These are phyloP conservation scores for Nissolia schottii DNA, from an alignment of 306 rosid genomes.

Conservation along the genomic window DNA sequence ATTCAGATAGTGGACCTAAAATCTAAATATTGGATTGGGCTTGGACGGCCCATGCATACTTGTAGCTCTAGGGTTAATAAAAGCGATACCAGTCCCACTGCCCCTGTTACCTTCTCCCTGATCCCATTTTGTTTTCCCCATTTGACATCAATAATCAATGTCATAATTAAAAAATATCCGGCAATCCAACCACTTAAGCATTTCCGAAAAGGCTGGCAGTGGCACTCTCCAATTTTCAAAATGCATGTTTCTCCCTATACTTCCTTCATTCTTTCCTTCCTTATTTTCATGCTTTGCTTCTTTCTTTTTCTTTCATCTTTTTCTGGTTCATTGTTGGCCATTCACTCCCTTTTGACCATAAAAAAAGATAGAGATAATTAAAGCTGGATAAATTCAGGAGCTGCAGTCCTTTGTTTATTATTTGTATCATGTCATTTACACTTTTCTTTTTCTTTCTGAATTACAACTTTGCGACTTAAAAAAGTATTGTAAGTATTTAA, in stretches of 20 bases:
- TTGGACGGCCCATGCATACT: neutral
- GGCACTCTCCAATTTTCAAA: constrained; percentile 9
- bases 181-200: neutral
- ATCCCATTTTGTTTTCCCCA: neutral
- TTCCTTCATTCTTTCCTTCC: neutral
- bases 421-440: neutral
- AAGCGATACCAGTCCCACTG: constrained; percentile 17
- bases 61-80: neutral
- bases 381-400: neutral
- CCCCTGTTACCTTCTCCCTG: neutral
- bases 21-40: constrained; percentile 7
- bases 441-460: too few species aligned
- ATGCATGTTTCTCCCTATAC: neutral
- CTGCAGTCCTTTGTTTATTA: neutral
- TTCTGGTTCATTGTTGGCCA: neutral
- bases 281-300: too few species aligned
- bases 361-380: neutral
- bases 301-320: neutral
- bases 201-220: neutral
- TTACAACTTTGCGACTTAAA: neutral
- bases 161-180: neutral
- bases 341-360: constrained; percentile 21
- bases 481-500: neutral
- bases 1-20: neutral
- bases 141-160: constrained; percentile 16